Base-by-base conservation (phyloP, 768 basidiomycete genomes). In the Exsudoporus frostii region DNA sequence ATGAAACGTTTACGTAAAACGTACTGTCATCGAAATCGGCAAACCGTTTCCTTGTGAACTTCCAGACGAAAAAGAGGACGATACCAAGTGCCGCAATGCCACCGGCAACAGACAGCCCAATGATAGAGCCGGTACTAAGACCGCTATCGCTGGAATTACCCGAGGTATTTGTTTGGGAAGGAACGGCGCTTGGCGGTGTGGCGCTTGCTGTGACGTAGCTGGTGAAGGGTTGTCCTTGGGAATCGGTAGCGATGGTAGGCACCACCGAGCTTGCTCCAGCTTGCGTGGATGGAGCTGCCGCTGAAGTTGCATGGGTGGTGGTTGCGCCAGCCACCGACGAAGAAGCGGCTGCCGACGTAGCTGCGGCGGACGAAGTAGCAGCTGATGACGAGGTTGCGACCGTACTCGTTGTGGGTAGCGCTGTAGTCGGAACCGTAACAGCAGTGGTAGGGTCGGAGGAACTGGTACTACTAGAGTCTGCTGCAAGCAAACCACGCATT, bases 91-190 rank as follows among this genome's bases (percentile, higher is more conserved):
- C 69, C 22, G 89, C 86, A 50, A 92, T 74, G 49, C 89, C 91
- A 39, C 88, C 91, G 4, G 89, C 84, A 22, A 92, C 88, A 0
- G 89, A 85, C 53, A 93, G 75, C 32, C 90, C 91, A 40, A 92
- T 68, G 62, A 93, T 89, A 37, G 88, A 86, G 4, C 87, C 86
- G 6, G 80, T 85, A 41, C 83, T 68, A 17, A 90, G 66, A n/a
- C 83, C 76, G 25, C 65, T 51, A 25, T 45, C 2, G 2, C 43
- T 7, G 30, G 69, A 65, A 50, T 54, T 54, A 38, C 57, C 56
- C 30, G 64, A 51, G 24, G 63, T 37, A 24, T 47, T 39, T 9
- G 65, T 56, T 49, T 54, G 55, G 6, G 72, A 63, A 20, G 72
- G 51, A 5, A 68, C n/a, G 11, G 65, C 51, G 9, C 72, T 56